phyloP scores from a whole-genome alignment of 192 early-diverging fungal genomes.

The Geranomyces michiganensis region DNA sequence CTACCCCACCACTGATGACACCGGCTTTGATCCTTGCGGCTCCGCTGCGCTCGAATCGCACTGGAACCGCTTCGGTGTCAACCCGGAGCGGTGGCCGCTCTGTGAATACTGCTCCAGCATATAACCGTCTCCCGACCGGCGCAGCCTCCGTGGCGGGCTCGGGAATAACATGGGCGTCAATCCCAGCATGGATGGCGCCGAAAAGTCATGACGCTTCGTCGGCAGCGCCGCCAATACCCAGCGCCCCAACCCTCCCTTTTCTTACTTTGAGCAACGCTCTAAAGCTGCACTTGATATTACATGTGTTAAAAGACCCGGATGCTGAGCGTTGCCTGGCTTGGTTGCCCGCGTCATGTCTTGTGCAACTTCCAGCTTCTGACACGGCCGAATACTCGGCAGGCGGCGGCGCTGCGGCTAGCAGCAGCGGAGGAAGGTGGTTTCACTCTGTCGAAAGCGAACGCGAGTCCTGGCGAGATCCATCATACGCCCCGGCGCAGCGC shows the following conservation, averaged over 20 bases:
- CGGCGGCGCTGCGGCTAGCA: not conserved
- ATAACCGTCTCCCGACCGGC: not conserved
- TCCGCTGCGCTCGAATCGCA: slow-evolving; percentile 21
- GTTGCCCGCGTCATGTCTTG: slow-evolving; percentile 44
- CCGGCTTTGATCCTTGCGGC: slow-evolving; percentile 33
- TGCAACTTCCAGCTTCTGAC: slow-evolving; percentile 28
- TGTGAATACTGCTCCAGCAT: slow-evolving; percentile 23
- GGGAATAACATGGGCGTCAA: slow-evolving; percentile 21
- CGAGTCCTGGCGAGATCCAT: slow-evolving; percentile 1
- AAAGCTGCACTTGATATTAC: slow-evolving; percentile 51
- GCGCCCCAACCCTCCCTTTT: slow-evolving; percentile 54
- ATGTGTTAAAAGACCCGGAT: slow-evolving; percentile 41
- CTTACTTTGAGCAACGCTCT: slow-evolving; percentile 49
- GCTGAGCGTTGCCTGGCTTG: slow-evolving; percentile 49
- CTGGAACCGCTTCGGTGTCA: slow-evolving; percentile 15
- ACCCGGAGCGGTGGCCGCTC: slow-evolving; percentile 27
- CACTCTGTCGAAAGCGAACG: not conserved
- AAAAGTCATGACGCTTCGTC: no score
- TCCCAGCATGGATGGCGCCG: slow-evolving; percentile 29
- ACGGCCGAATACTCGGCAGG: not conserved
- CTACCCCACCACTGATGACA: slow-evolving; percentile 9
- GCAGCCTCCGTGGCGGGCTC: slow-evolving; percentile 13
- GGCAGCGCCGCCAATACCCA: slow-evolving; percentile 21
- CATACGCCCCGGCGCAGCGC: slow-evolving; percentile 27
- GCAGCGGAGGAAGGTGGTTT: slow-evolving; percentile 19